Percentiles rank a stretch among this genome's conserved stretches.
Evolutionary conservation across 345 rosid genomes (phyloP).

Genomic region (Eutrema heterophyllum): DNA sequence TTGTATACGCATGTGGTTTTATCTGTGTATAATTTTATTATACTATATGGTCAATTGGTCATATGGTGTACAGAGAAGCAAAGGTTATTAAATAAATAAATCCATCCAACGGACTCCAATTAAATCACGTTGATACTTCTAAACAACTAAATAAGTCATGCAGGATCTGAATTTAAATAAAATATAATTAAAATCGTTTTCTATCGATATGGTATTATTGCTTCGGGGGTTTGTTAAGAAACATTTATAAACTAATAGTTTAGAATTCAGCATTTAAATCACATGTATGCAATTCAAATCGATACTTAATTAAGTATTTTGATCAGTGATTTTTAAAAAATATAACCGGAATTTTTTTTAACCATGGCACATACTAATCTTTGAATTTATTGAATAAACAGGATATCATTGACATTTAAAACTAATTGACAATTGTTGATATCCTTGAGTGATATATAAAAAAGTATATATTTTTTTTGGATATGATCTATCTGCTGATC

Average conservation of each 20-base stretch:
- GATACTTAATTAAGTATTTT: no score
- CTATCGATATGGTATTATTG: not conserved
- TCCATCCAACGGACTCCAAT: not conserved
- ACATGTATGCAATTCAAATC: not conserved
- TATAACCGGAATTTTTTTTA: not conserved
- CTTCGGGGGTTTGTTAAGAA: not conserved
- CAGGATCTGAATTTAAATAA: not conserved
- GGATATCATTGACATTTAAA: not conserved
- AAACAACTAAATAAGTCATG: not conserved
- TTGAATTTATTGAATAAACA: not conserved
- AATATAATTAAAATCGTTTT: not conserved
- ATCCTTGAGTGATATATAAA: not conserved
- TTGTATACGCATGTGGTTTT: not conserved
- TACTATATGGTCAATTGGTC: not conserved
- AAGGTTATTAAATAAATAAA: not conserved
- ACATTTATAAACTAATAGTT: not conserved
- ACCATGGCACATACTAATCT: not conserved
- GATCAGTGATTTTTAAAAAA: no score
- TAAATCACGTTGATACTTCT: not conserved
- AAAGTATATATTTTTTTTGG: no score
- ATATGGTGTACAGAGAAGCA: not conserved
- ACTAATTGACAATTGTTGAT: not conserved
- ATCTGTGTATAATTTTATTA: not conserved
- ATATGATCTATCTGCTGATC: no score
- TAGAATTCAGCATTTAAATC: not conserved